Percentiles rank a stretch among this genome's conserved stretches.
Conservation (phyloP, 495 filamentous ascomycete species). For the Choiromyces venosus region DNA sequence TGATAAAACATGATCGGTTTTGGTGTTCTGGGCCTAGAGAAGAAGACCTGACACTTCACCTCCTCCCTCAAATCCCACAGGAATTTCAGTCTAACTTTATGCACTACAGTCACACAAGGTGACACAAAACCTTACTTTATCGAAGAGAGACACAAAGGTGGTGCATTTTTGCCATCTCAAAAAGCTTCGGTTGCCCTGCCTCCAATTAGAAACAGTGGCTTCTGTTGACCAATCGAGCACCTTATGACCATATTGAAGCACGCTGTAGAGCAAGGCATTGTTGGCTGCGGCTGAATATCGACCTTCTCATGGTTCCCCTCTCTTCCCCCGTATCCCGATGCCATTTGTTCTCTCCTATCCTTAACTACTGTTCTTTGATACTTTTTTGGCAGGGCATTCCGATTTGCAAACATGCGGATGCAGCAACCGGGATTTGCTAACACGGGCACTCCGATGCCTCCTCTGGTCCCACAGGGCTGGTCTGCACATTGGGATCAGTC, state of each 20-base stretch:
- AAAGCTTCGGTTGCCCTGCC: not conserved
- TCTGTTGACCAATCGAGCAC: not conserved
- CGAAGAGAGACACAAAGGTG: not conserved
- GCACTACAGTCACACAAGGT: not conserved
- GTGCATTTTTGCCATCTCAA: not conserved
- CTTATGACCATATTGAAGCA: not conserved
- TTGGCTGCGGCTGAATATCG: not conserved
- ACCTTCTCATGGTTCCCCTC: not conserved
- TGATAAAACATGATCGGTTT: not conserved
- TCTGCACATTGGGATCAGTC: constrained; percentile 32
- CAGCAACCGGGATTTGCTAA: not conserved
- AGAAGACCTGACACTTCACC: not conserved
- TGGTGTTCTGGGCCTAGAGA: not conserved
- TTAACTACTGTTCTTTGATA: not conserved
- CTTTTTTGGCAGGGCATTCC: not conserved
- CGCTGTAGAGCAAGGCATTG: not conserved
- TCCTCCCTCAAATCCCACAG: too few relatives aligned
- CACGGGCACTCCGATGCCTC: not conserved
- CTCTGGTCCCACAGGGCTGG: constrained; percentile 23
- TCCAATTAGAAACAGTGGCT: not conserved
- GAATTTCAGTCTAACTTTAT: not conserved
- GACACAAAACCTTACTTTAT: not conserved
- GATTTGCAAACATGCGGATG: not conserved
- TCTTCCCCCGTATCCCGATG: not conserved
- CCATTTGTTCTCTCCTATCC: not conserved